A percentile compares a stretch with the other conserved stretches of the same genome.
These are phyloP conservation scores for Ophiostoma ips DNA, from an alignment of 2,329 filamentous ascomycete genomes.

Conservation along the genomic window DNA sequence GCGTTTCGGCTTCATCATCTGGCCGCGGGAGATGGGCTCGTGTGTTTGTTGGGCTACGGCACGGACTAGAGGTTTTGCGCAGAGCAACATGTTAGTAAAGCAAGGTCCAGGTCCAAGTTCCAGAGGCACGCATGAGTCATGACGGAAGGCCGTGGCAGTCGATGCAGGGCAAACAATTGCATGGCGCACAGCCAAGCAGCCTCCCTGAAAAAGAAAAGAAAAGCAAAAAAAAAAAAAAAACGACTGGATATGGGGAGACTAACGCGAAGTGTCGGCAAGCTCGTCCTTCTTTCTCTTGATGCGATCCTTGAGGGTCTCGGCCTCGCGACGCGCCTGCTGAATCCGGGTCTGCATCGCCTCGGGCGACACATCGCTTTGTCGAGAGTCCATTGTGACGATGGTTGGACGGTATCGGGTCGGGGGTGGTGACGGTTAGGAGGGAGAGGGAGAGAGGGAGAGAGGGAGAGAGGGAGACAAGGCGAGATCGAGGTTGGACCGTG, in stretches of 20 bases:
- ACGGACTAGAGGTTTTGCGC: slow-evolving; percentile 54
- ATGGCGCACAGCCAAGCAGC: neutral
- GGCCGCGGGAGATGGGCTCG: slow-evolving; percentile 79
- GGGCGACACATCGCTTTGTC: slow-evolving; percentile 49
- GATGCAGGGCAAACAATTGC: neutral
- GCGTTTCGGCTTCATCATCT: slow-evolving; percentile 91
- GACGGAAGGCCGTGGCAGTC: too few species aligned
- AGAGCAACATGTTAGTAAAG: slow-evolving; percentile 9
- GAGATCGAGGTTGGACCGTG: too few species aligned
- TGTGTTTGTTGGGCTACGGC: slow-evolving; percentile 86
- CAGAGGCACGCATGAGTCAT: too few species aligned
- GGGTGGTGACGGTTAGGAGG: neutral
- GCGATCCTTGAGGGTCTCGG: slow-evolving; percentile 91
- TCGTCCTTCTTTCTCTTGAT: slow-evolving; percentile 99
- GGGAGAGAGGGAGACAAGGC: neutral
- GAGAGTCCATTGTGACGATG: slow-evolving; percentile 38
- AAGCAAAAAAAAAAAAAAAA: neutral
- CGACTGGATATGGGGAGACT: too few species aligned
- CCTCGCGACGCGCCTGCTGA: slow-evolving; percentile 86
- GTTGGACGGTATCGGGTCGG: neutral
- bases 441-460: neutral
- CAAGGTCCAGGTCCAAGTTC: too few species aligned
- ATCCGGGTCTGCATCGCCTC: slow-evolving; percentile 87
- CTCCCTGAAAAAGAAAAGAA: neutral
- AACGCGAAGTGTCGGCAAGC: slow-evolving; percentile 93